Evolutionary conservation across 345 rosid genomes (phyloP).

Genomic region (Raphanus sativus): DNA sequence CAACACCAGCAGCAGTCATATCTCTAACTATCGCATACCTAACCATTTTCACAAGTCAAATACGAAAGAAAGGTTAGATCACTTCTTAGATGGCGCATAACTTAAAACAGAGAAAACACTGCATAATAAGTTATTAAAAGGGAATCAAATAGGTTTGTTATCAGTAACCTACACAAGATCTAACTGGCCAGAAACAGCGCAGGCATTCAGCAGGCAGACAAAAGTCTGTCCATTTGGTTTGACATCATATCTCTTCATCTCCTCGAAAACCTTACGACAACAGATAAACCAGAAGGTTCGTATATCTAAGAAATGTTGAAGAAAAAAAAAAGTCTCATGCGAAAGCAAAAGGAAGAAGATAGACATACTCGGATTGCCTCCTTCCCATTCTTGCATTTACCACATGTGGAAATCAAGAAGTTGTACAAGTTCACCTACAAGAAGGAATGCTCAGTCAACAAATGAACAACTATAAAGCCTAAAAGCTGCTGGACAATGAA

Average conservation of each 20-base stretch:
- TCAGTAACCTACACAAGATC: slow-evolving; percentile 78
- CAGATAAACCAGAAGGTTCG: not conserved
- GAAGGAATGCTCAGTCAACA: not conserved
- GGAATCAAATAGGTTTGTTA: not conserved
- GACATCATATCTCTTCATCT: slow-evolving; percentile 87
- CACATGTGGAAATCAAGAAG: slow-evolving; percentile 83
- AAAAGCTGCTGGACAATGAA: not conserved
- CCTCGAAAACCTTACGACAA: slow-evolving; percentile 66
- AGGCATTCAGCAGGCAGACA: slow-evolving; percentile 80
- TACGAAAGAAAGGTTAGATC: slow-evolving; percentile 1
- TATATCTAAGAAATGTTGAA: not conserved
- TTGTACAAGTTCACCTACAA: slow-evolving; percentile 74
- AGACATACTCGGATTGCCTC: slow-evolving; percentile 62
- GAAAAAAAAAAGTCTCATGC: not conserved
- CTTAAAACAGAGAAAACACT: not conserved
- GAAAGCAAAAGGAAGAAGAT: slow-evolving; percentile 8
- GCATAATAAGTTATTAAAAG: not conserved
- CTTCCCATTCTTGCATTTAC: slow-evolving; percentile 79
- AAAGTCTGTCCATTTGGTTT: slow-evolving; percentile 93
- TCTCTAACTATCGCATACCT: slow-evolving; percentile 90
- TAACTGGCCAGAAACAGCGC: slow-evolving; percentile 80
- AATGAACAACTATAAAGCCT: slow-evolving; percentile 5
- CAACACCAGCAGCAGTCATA: slow-evolving; percentile 97
- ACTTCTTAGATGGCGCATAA: not conserved
- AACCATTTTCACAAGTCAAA: slow-evolving; percentile 24